A percentile compares a stretch with the other conserved stretches of the same genome.
These are phyloP conservation scores for Hydnomerulius pinastri DNA, from an alignment of 768 basidiomycete species.

Conservation along the genomic window DNA sequence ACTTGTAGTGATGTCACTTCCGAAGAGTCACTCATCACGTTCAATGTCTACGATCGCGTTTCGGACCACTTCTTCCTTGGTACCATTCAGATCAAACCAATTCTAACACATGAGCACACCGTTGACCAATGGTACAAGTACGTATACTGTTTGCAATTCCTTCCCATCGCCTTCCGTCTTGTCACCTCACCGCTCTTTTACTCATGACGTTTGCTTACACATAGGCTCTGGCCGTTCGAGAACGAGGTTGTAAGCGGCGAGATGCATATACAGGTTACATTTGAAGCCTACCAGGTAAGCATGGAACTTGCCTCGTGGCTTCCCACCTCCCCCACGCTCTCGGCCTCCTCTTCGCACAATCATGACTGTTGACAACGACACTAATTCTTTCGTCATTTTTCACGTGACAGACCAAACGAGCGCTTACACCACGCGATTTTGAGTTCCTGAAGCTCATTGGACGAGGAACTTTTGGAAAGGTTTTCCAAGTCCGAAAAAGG, in stretches of 20 bases:
- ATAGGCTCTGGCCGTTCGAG: constrained; percentile 73
- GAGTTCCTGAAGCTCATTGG: constrained; percentile 99
- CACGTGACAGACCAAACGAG: constrained; percentile 68
- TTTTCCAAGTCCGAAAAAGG: constrained; percentile 97
- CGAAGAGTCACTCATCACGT: constrained; percentile 75
- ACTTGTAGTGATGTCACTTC: constrained; percentile 87
- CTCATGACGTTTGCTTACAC: constrained; percentile 14
- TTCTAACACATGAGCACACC: constrained; percentile 88
- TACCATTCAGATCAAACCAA: constrained; percentile 86
- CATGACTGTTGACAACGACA: constrained; percentile 19
- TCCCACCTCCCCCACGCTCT: constrained; percentile 28
- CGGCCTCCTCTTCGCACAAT: constrained; percentile 25
- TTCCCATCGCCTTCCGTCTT: constrained; percentile 13
- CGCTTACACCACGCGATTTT: constrained; percentile 93
- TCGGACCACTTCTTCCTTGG: constrained; percentile 90
- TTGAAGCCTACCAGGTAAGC: constrained; percentile 83
- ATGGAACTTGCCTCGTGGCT: constrained; percentile 13
- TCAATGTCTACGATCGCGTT: constrained; percentile 90
- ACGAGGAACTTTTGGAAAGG: constrained; percentile 95
- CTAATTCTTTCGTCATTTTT: constrained; percentile 14
- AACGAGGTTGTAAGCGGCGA: constrained; percentile 88
- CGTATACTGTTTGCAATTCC: constrained; percentile 37
- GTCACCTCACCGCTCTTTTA: constrained; percentile 15
- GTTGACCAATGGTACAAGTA: constrained; percentile 98
- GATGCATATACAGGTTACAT: constrained; percentile 92